Percentiles rank a stretch among this genome's conserved stretches.
Conservation (phyloP, 257 asterid species). For the Echium plantagineum region DNA sequence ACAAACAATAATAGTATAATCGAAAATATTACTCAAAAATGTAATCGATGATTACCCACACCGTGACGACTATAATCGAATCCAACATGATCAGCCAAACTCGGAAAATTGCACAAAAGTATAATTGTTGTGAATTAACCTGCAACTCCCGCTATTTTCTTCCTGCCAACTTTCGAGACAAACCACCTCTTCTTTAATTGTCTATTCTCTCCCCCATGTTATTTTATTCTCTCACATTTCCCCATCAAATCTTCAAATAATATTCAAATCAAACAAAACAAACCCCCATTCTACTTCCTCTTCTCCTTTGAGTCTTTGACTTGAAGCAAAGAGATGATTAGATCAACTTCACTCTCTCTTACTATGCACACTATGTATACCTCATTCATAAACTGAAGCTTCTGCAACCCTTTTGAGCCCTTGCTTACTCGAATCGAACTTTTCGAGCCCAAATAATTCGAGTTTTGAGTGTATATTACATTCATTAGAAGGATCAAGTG, state of each 20-base stretch:
- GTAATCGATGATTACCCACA: no score
- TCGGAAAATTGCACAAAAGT: no score
- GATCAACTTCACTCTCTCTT: slow-evolving; percentile 13
- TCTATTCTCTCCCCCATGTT: slow-evolving; percentile 16
- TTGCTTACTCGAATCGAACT: no score
- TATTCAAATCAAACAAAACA: background rate
- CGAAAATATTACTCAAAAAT: no score
- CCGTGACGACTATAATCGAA: no score
- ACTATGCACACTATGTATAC: slow-evolving; percentile 6
- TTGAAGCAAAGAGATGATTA: slow-evolving; percentile 33
- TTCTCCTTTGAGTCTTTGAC: slow-evolving; percentile 31
- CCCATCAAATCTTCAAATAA: slow-evolving; percentile 7
- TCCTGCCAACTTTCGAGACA: slow-evolving; percentile 18
- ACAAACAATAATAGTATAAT: no score
- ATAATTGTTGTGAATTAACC: no score
- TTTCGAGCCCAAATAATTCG: no score
- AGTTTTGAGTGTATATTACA: no score
- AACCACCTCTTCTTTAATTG: background rate
- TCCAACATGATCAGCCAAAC: no score
- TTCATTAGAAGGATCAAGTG: slow-evolving; percentile 17
- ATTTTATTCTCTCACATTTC: slow-evolving; percentile 12
- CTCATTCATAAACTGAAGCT: slow-evolving; percentile 16
- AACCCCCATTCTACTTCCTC: background rate
- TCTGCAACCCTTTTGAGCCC: background rate
- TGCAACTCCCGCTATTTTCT: slow-evolving; percentile 40